phyloP scores from a whole-genome alignment of 495 filamentous ascomycete genomes.

The Penicillium daleae region DNA sequence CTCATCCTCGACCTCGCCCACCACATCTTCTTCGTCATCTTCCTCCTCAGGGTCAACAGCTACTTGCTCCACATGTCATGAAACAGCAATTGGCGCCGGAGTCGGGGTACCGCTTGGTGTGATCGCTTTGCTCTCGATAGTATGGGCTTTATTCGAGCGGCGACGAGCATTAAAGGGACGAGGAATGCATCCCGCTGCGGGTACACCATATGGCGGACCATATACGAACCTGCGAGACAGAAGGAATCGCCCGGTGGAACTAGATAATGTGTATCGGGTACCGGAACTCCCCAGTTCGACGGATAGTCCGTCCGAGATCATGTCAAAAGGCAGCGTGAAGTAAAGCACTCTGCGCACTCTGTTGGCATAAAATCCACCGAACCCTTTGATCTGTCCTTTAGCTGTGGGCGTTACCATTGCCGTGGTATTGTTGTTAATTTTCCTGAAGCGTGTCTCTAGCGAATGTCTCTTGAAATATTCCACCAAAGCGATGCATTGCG shows the following conservation, averaged over 20 bases:
- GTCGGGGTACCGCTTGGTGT: neutral
- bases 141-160: conserved; percentile 1
- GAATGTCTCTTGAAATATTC: no score
- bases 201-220: neutral
- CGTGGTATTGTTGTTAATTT: neutral
- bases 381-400: neutral
- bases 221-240: neutral
- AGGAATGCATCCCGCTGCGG: neutral
- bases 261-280: neutral
- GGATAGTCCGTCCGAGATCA: conserved; percentile 2
- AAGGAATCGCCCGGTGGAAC: neutral
- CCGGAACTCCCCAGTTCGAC: neutral
- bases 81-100: neutral
- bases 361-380: neutral
- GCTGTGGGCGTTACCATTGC: neutral
- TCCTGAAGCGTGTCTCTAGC: neutral
- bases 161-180: neutral
- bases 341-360: neutral
- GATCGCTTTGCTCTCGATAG: neutral
- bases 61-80: neutral
- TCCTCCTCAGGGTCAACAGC: neutral
- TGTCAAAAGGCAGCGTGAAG: conserved; percentile 4
- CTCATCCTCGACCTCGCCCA: neutral
- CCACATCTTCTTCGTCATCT: neutral
- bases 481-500: no score